Conservation (phyloP, 73 alveolate species). For the Symbiodinium pilosum region DNA sequence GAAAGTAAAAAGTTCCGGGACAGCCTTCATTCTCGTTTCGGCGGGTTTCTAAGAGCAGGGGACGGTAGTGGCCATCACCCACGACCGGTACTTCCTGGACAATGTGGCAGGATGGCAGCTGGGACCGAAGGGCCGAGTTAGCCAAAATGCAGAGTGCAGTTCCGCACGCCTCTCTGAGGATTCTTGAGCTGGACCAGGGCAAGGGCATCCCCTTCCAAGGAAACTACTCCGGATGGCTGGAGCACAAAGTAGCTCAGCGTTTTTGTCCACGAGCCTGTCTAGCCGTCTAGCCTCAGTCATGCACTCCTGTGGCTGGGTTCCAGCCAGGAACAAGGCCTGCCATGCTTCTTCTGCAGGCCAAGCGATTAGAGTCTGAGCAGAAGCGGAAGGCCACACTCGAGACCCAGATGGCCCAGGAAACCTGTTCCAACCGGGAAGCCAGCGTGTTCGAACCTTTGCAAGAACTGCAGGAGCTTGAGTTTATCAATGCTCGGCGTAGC, state of each 20-base stretch:
- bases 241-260: constrained; percentile 44
- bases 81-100: constrained; percentile 99
- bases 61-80: constrained; percentile 99
- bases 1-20: background rate
- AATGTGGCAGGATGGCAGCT: constrained; percentile 96
- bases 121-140: background rate
- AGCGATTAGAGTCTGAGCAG: constrained; percentile 14
- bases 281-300: background rate
- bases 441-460: too few relatives aligned
- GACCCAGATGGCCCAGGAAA: constrained; percentile 94
- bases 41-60: constrained; percentile 95
- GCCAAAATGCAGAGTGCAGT: background rate
- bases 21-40: too few relatives aligned
- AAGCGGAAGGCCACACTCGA: constrained; percentile 81
- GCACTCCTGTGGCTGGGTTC: too few relatives aligned
- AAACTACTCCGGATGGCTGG: constrained; percentile 87
- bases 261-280: too few relatives aligned
- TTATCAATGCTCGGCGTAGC: constrained; percentile 30
- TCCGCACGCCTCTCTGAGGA: constrained; percentile 21
- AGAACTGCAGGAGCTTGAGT: constrained; percentile 51
- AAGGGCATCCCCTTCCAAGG: constrained; percentile 88
- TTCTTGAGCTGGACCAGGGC: constrained; percentile 73
- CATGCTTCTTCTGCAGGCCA: too few relatives aligned
- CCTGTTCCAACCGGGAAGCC: too few relatives aligned
- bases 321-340: too few relatives aligned